Evolutionary conservation across 306 rosid species (phyloP).

Genomic region (barrel medic (Medicago truncatula)): MtrunA17r5.0-ANR NC_053048.1:17880001-17880500

Average conservation of each 20-base stretch:
- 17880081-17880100: conserved; percentile 17
- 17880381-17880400: background rate
- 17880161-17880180: conserved; percentile 25
- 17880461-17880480: background rate
- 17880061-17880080: conserved; percentile 12
- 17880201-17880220: conserved; percentile 27
- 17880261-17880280: conserved; percentile 88
- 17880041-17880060: background rate
- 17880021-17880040: background rate
- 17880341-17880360: conserved; percentile 50
- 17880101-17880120: conserved; percentile 19
- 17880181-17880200: conserved; percentile 14
- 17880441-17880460: conserved; percentile 1
- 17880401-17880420: background rate
- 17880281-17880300: conserved; percentile 95
- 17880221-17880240: conserved; percentile 1
- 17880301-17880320: conserved; percentile 89
- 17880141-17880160: conserved; percentile 34
- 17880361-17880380: conserved; percentile 8
- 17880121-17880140: conserved; percentile 33
- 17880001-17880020: background rate
- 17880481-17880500: conserved; percentile 25
- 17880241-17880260: conserved; percentile 26
- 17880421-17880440: background rate
- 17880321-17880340: conserved; percentile 94